Conservation (phyloP, 169 alveolate species). For the Plasmodium cynomolgi region DNA sequence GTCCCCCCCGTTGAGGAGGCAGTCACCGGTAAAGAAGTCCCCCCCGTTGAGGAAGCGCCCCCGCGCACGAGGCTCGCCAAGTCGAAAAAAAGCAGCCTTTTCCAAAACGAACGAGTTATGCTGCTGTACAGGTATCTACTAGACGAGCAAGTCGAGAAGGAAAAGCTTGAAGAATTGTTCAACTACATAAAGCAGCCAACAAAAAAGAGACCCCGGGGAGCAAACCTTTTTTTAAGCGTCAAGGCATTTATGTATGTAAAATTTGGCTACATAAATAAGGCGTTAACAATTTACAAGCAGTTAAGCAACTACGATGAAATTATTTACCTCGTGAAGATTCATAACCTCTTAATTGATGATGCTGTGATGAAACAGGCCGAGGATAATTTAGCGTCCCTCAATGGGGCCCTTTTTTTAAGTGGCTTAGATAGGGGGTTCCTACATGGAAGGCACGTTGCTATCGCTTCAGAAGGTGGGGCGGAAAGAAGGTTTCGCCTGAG, state of each 20-base stretch:
- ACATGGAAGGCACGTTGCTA: not conserved
- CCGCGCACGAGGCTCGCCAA: not conserved
- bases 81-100: not conserved
- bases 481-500: not conserved
- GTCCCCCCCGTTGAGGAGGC: not conserved
- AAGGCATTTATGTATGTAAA: slow-evolving; percentile 32
- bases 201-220: not conserved
- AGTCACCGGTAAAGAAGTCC: not conserved
- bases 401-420: not conserved
- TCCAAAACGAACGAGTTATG: slow-evolving; percentile 29
- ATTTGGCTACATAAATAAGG: slow-evolving; percentile 32
- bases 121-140: slow-evolving; percentile 34
- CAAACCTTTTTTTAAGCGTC: not conserved
- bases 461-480: not conserved
- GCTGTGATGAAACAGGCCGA: slow-evolving; percentile 5
- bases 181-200: not conserved
- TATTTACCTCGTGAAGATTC: slow-evolving; percentile 2
- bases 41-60: not conserved
- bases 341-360: slow-evolving; percentile 25
- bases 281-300: not conserved
- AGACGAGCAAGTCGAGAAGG: slow-evolving; percentile 6
- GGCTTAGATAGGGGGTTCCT: not conserved
- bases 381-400: not conserved
- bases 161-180: slow-evolving; percentile 10
- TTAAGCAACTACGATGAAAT: slow-evolving; percentile 6